A percentile compares a stretch with the other conserved stretches of the same genome.
phyloP scores from a whole-genome alignment of 1,284 basidiomycete species.

The Erythrobasidium hasegawianum region DNA sequence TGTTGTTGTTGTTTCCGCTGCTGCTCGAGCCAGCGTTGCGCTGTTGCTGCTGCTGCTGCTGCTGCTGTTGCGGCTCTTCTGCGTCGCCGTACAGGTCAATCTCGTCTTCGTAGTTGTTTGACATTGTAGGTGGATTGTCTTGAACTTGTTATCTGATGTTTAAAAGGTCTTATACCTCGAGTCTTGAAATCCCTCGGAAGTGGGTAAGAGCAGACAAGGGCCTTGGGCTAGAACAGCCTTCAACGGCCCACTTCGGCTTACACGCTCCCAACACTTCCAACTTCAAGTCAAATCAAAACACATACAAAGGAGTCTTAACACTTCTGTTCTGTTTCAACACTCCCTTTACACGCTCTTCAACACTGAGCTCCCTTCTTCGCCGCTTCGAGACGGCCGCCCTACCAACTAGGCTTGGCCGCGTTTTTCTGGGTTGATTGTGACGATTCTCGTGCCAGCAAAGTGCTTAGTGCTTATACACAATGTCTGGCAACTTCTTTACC shows the following conservation, averaged over 20 bases:
- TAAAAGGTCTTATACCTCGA: background rate
- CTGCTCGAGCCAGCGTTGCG: background rate
- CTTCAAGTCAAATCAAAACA: no score
- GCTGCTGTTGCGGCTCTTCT: slow-evolving; percentile 4
- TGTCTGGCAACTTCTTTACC: slow-evolving; percentile 25
- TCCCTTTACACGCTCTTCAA: background rate
- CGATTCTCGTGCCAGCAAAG: no score
- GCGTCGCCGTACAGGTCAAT: slow-evolving; percentile 34
- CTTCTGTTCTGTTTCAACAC: no score
- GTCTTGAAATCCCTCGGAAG: background rate
- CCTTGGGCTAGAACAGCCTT: background rate
- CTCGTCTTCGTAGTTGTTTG: slow-evolving; percentile 32
- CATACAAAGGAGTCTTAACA: no score
- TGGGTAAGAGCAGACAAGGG: background rate
- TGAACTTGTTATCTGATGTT: background rate
- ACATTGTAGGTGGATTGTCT: background rate
- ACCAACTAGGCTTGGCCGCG: background rate
- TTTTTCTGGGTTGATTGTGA: background rate
- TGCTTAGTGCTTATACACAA: no score
- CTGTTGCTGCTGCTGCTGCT: slow-evolving; percentile 3
- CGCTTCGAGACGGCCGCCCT: no score
- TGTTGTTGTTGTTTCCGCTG: background rate
- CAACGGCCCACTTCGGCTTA: no score
- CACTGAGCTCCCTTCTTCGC: background rate
- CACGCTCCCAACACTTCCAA: no score